Evolutionary conservation across 2,329 filamentous ascomycete genomes (phyloP).

Genomic region (Zelopaecilomyces penicillatus): DNA sequence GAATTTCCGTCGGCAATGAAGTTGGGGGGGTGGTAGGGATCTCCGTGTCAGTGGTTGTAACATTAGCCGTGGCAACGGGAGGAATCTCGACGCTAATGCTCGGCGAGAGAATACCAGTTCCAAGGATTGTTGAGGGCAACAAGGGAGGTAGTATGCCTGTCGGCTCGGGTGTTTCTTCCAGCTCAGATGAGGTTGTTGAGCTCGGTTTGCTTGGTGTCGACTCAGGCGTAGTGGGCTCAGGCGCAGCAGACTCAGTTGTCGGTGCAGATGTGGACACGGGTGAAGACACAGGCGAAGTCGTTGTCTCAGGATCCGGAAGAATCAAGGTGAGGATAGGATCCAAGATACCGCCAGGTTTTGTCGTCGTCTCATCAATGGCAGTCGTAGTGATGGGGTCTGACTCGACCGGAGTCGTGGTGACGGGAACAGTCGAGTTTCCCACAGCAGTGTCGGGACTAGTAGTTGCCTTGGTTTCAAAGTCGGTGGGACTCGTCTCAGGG

Average conservation of each 20-base stretch:
- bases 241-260: background rate
- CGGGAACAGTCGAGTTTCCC: background rate
- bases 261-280: background rate
- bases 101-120: too few relatives aligned
- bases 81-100: background rate
- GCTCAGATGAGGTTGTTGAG: too few relatives aligned
- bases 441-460: background rate
- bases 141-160: too few relatives aligned
- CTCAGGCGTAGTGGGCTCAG: too few relatives aligned
- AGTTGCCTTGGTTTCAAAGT: background rate
- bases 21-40: background rate
- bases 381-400: too few relatives aligned
- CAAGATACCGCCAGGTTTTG: slow-evolving; percentile 11
- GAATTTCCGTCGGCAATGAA: background rate
- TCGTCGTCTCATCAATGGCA: too few relatives aligned
- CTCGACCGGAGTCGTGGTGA: background rate
- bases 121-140: too few relatives aligned
- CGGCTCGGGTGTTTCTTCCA: too few relatives aligned
- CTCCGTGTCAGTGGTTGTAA: slow-evolving; percentile 3
- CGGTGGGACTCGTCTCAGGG: background rate
- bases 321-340: slow-evolving; percentile 17
- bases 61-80: slow-evolving; percentile 17
- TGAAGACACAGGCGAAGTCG: slow-evolving; percentile 2
- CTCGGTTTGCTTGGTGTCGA: too few relatives aligned
- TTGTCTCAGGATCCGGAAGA: slow-evolving; percentile 5